Base-by-base conservation (phyloP, 768 basidiomycete genomes). In the Grammothele lineata region DNA sequence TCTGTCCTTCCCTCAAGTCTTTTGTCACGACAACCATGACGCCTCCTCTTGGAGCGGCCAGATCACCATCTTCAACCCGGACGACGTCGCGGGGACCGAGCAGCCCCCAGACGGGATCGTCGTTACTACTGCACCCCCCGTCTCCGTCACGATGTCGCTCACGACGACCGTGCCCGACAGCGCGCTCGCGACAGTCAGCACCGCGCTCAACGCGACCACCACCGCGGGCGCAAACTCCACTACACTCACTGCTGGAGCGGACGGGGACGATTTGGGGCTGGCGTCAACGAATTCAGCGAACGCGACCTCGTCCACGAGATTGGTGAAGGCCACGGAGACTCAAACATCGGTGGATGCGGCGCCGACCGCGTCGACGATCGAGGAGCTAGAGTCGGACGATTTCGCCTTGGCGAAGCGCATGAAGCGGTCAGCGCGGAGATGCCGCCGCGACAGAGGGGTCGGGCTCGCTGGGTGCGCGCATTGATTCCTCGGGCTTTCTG, bases 291-390 rank as follows among this genome's bases (percentile, higher is more conserved):
- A n/a, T n/a, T n/a, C n/a, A n/a, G n/a, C n/a, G n/a, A n/a, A n/a
- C n/a, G n/a, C n/a, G n/a, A n/a, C n/a, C n/a, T n/a, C n/a, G n/a
- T n/a, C n/a, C n/a, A n/a, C n/a, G n/a, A n/a, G n/a, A n/a, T n/a
- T n/a, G n/a, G n/a, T n/a, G n/a, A n/a, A n/a, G n/a, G n/a, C n/a
- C n/a, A n/a, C n/a, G 21, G 47, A 43, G 21, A 44, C 51, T 43
- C 45, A 49, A 39, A 41, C 43, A 35, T 33, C 47, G 34, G 56
- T 56, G 39, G 57, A 59, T 50, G 62, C 61, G 1, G 54, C 57
- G 25, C 54, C 59, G n/a, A 57, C 57, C 23, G 54, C 61, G 37
- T 59, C 58, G 27, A 30, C 14, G 27, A 30, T 30, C 27, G 27
- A n/a, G n/a, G n/a, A n/a, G n/a, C n/a, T n/a, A n/a, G n/a, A n/a